Evolutionary conservation across 805 yeast species (phyloP), one percentile per base, ranked within the genome.

Genomic region (Metschnikowia amazonensis): DNA sequence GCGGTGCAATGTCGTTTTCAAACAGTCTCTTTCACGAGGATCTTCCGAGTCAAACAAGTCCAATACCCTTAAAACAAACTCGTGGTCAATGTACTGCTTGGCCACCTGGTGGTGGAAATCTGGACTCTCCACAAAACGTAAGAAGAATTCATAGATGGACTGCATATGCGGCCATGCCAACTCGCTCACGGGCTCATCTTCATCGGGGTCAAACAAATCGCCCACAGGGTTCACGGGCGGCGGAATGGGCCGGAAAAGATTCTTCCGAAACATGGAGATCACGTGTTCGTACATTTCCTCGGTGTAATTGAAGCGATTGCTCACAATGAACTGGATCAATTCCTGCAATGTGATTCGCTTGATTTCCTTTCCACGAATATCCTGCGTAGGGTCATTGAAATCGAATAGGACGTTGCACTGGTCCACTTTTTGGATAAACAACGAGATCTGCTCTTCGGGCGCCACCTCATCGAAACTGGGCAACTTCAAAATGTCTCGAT

Each of bases 111-210:
- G 96, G 61, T 88, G 87, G 66, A 94, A 92, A 67, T 90, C 97
- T 2, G 96, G 95, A 52, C 92, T 82, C 68, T 94, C 98, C 44
- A 94, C 84, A 66, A 94, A 92, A 59, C 96, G 75, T 49, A 94
- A 71, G 63, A 94, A 92, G 59, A 94, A 89, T 65, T 94, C 98
- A 69, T 94, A 94, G 27, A 90, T 95, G 35, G 89, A 79, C 66
- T 89, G 95, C 98, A 94, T 94, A 64, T 94, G 99, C 10, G 98
- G 96, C 99, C 99, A 94, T 8, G 97, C 90, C 52, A 92, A 80
- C 64, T 94, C 98, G 57, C 82, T 81, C 31, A 94, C 95, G 2
- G 98, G 98, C 67, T 94, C 99, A 70, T 94, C 99, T 68, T 94
- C 99, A 67, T 94, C 99, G 1, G 99, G 99, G 59, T 94, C 99